Conservation (phyloP, 2,329 filamentous ascomycete species). For the Atkinsonella hypoxylon region DNA sequence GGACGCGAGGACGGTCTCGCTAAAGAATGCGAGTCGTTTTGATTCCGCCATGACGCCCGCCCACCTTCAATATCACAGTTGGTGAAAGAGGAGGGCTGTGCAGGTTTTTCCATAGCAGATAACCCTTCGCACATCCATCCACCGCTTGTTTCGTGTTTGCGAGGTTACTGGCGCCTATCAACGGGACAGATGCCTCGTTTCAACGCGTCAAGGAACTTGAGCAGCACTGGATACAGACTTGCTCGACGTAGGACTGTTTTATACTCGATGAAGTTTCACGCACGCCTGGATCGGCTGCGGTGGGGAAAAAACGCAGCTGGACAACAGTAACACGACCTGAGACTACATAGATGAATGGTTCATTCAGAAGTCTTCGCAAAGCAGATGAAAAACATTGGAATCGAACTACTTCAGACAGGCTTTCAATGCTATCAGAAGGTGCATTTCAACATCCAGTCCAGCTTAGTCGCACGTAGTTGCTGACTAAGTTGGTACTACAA, state of each 20-base stretch:
- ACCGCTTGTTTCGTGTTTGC: background rate
- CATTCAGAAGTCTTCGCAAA: too few species aligned
- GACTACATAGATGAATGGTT: too few species aligned
- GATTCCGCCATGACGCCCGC: conserved; percentile 15
- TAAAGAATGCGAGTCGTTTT: conserved; percentile 33
- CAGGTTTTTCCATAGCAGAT: background rate
- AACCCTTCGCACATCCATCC: background rate
- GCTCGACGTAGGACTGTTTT: background rate
- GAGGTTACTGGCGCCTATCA: background rate
- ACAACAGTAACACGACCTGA: background rate
- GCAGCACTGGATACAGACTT: background rate
- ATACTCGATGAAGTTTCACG: background rate
- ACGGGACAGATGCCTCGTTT: background rate
- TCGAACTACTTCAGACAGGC: too few species aligned
- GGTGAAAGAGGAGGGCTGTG: background rate
- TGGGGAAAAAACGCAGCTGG: background rate
- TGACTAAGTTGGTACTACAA: too few species aligned
- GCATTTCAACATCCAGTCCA: too few species aligned
- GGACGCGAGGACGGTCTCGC: conserved; percentile 45
- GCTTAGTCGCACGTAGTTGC: too few species aligned
- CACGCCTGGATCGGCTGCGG: background rate
- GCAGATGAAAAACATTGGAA: too few species aligned
- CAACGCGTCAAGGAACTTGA: background rate
- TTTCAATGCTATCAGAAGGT: too few species aligned
- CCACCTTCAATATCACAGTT: background rate